Evolutionary conservation across 352 stramenopile species (phyloP).

Genomic region (Phytophthora idaei): DNA sequence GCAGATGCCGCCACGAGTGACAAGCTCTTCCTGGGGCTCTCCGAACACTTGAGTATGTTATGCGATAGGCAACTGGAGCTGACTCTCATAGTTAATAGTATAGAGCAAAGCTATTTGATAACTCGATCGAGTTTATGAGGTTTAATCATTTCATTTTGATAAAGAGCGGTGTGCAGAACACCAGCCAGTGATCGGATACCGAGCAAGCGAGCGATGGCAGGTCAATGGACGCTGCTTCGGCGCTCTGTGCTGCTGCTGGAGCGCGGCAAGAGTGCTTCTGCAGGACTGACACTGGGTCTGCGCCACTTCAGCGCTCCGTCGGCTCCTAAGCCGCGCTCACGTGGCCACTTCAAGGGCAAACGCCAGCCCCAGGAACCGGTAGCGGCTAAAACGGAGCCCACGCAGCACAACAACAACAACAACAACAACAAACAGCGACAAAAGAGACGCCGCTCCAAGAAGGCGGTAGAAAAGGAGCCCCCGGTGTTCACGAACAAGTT

Average conservation of each 20-base stretch:
- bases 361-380: constrained; percentile 12
- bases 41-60: constrained; percentile 18
- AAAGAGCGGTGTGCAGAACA: constrained; percentile 28
- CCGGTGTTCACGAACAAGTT: constrained; percentile 86
- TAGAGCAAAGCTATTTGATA: background rate
- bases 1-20: constrained; percentile 32
- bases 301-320: constrained; percentile 46
- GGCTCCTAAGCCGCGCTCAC: constrained; percentile 52
- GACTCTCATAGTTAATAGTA: constrained; percentile 19
- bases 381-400: constrained; percentile 1
- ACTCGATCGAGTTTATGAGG: background rate
- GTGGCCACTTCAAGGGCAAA: constrained; percentile 58
- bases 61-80: constrained; percentile 1
- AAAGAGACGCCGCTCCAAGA: constrained; percentile 33
- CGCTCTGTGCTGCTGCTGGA: constrained; percentile 30
- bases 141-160: constrained; percentile 7
- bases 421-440: constrained; percentile 22
- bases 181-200: constrained; percentile 34
- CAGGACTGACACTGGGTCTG: constrained; percentile 10
- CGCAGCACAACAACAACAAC: constrained; percentile 6
- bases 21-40: constrained; percentile 17
- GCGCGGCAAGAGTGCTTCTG: constrained; percentile 1
- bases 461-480: constrained; percentile 22
- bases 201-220: constrained; percentile 24
- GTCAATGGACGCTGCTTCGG: constrained; percentile 56